phyloP scores from a whole-genome alignment of 2,329 filamentous ascomycete genomes.

The Xylariomycetidae sp. region DNA sequence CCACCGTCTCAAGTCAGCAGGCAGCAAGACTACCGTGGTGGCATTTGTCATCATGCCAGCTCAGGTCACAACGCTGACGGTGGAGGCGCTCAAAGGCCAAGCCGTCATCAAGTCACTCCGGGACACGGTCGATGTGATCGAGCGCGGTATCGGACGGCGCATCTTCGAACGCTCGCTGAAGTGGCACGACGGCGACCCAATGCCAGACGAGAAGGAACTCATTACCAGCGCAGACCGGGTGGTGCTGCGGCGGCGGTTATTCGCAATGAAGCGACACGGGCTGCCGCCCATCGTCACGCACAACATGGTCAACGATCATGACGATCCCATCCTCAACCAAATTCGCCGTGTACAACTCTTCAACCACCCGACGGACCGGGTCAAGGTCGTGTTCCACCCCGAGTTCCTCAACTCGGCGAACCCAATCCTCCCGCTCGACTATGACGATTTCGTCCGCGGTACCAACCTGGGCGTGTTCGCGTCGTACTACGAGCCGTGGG shows the following conservation, averaged over 20 bases:
- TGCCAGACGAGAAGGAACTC: conserved; percentile 95
- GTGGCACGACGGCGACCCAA: conserved; percentile 90
- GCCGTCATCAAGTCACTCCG: conserved; percentile 94
- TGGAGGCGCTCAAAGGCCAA: conserved; percentile 93
- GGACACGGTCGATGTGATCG: conserved; percentile 89
- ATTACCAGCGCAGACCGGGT: conserved; percentile 90
- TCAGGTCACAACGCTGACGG: conserved; percentile 88
- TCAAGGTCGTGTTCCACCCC: conserved; percentile 97
- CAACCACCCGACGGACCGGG: conserved; percentile 89
- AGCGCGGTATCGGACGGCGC: conserved; percentile 84
- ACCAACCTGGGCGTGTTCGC: conserved; percentile 94
- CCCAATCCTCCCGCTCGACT: conserved; percentile 90
- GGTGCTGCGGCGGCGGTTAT: conserved; percentile 81
- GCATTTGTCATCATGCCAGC: conserved; percentile 99
- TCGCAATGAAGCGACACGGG: conserved; percentile 89
- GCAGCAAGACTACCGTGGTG: conserved; percentile 89
- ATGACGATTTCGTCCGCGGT: conserved; percentile 96
- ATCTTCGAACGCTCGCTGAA: conserved; percentile 90
- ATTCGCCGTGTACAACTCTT: conserved; percentile 93
- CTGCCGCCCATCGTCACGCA: conserved; percentile 96
- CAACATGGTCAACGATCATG: conserved; percentile 93
- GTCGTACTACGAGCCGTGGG: conserved; percentile 99
- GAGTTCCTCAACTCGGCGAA: conserved; percentile 96
- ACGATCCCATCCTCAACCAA: conserved; percentile 93
- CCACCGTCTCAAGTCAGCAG: conserved; percentile 77